phyloP scores from a whole-genome alignment of 305 asterid species.

The Fraxinus sp. region DNA sequence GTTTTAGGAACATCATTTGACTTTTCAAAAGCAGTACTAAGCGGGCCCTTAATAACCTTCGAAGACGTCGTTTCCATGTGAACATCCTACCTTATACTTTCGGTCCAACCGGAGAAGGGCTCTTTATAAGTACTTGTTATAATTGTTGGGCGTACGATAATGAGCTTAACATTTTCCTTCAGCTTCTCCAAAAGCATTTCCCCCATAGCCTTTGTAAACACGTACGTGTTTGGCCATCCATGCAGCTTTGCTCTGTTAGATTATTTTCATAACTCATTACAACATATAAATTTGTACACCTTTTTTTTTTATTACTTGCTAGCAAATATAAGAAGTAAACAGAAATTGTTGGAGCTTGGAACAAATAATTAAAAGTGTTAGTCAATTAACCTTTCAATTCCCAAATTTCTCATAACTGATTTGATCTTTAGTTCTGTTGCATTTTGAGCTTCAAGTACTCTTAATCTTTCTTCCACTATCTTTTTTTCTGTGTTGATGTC shows the following conservation, averaged over 20 bases:
- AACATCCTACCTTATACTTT: constrained; percentile 49
- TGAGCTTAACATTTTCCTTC: constrained; percentile 31
- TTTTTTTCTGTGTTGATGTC: constrained; percentile 46
- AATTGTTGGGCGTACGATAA: constrained; percentile 53
- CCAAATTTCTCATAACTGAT: constrained; percentile 55
- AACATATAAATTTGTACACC: neutral
- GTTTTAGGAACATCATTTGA: too few species aligned
- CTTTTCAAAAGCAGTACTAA: too few species aligned
- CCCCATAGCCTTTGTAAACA: constrained; percentile 58
- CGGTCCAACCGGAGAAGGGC: constrained; percentile 61
- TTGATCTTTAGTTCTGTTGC: constrained; percentile 34
- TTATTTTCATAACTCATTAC: neutral
- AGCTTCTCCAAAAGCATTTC: constrained; percentile 43
- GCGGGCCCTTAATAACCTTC: neutral
- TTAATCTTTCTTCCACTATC: constrained; percentile 41
- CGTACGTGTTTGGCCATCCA: constrained; percentile 70
- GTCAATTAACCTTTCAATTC: constrained; percentile 47
- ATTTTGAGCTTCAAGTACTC: constrained; percentile 30
- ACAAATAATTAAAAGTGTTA: neutral
- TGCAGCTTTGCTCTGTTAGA: constrained; percentile 39
- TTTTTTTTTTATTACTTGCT: neutral
- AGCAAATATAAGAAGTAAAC: neutral
- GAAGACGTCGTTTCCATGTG: neutral
- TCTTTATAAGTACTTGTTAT: constrained; percentile 52
- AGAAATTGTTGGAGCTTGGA: neutral